Conservation (phyloP, 176 grass and related monocot genomes). For the Thalia dealbata region DNA sequence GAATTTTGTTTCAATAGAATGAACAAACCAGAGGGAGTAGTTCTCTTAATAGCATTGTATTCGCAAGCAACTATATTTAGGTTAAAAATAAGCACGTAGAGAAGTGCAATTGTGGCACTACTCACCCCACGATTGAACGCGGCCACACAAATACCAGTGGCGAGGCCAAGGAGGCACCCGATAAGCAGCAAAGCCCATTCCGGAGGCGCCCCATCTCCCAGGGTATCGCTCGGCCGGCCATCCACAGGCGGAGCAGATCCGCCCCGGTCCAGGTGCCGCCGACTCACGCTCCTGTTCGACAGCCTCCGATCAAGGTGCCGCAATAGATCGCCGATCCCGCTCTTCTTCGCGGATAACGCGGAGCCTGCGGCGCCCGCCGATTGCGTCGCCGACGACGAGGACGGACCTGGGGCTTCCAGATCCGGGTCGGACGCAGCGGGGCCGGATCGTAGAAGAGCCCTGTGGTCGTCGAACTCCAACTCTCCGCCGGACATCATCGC, state of each 20-base stretch:
- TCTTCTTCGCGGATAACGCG: conserved; percentile 27
- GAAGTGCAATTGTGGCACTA: not conserved
- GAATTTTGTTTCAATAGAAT: too few species aligned
- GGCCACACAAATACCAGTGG: conserved; percentile 80
- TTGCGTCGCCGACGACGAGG: not conserved
- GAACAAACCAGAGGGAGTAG: too few species aligned
- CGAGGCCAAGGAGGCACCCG: conserved; percentile 85
- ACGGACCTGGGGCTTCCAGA: conserved; percentile 6
- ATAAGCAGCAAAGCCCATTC: conserved; percentile 92
- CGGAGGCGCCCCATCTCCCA: conserved; percentile 76
- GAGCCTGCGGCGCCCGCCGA: conserved; percentile 23
- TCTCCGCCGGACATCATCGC: conserved; percentile 48
- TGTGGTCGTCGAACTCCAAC: conserved; percentile 49
- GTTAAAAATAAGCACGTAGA: not conserved
- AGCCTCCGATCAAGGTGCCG: conserved; percentile 66
- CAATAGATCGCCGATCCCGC: conserved; percentile 50
- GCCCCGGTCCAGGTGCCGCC: conserved; percentile 20
- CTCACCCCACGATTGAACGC: conserved; percentile 84
- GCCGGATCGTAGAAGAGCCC: conserved; percentile 33
- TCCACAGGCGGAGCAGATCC: conserved; percentile 21
- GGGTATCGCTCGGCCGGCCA: conserved; percentile 38
- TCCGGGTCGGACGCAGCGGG: conserved; percentile 36
- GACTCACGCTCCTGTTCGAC: conserved; percentile 35
- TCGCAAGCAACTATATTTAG: too few species aligned
- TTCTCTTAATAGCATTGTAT: too few species aligned